Base-by-base conservation (phyloP, 345 rosid species). In the Lepidium didymum region DNA sequence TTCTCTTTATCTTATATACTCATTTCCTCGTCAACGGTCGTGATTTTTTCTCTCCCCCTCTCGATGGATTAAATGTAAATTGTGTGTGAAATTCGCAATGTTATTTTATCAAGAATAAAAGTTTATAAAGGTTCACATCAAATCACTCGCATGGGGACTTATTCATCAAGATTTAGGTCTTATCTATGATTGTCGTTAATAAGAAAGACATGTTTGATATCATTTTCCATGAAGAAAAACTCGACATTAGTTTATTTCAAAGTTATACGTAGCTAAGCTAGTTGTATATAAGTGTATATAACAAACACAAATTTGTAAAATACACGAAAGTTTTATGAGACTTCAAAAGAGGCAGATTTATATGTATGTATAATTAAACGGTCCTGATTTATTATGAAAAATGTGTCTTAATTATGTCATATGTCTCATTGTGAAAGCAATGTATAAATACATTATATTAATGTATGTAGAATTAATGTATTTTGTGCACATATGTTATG, bases 141-240 rank as follows among this genome's bases (percentile, higher is more conserved):
- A 49, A 64, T 64, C 53, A 65, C 40, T 56, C 60, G 58, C 71
- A 64, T 57, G 66, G 46, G 59, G 54, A 64, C 21, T 46, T 23
- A 37, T 72, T 72, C 59, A 40, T 49, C 54, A 64, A 64, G 14
- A 47, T 64, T 38, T 72, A 25, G 64, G 70, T 56, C 43, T 72
- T 64, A 72, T 64, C 45, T 53, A 56, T 72, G 71, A 72, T 73
- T 73, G 67, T 64, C 43, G 7, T 65, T 57, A 73, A 49, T 58
- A 73, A 64, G 61, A 73, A 72, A 65, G 77, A 65, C 71, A 71
- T 64, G 66, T 56, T 47, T 21, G 14, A 75, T 61, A 14, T 56
- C 54, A 52, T 61, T 61, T 41, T 70, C 62, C 68, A 51, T 61
- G 62, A 70, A 4, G 25, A 62, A 61, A 25, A 44, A 3, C 51